Evolutionary conservation across 1,139 yeast genomes (phyloP).

Genomic region (Diutina sp.): DNA sequence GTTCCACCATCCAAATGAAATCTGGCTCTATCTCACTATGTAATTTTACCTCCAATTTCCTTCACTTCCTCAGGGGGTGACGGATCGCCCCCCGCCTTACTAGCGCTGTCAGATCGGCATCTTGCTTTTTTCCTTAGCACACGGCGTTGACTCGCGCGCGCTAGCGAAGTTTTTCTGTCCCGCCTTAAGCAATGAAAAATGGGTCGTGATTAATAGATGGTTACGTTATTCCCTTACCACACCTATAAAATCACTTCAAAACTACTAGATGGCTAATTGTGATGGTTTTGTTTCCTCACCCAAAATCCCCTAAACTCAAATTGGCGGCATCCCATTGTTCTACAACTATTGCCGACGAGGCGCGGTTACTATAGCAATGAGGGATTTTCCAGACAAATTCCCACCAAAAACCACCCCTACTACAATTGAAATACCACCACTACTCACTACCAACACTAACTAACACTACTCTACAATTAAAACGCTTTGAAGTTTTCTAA

Average conservation of each 20-base stretch:
- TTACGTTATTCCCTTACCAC: too few species aligned
- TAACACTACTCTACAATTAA: too few species aligned
- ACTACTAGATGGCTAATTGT: too few species aligned
- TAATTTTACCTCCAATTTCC: background rate
- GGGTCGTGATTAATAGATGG: background rate
- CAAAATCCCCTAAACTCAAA: too few species aligned
- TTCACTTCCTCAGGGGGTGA: background rate
- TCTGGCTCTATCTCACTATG: background rate
- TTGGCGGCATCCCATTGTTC: background rate
- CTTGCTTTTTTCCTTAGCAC: background rate
- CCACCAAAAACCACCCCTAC: background rate
- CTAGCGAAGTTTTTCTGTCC: background rate
- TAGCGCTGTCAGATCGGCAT: background rate
- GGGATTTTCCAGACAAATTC: background rate
- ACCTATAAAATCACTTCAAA: too few species aligned
- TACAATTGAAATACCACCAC: background rate
- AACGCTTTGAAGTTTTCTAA: too few species aligned
- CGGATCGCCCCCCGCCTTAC: background rate
- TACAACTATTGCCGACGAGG: background rate
- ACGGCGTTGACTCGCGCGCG: background rate
- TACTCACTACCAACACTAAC: background rate
- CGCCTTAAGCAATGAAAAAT: background rate
- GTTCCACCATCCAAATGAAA: background rate
- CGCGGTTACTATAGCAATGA: background rate
- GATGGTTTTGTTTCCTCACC: too few species aligned